Evolutionary conservation across 148 eudicot genomes (phyloP).

Genomic region (Silene latifolia): DNA sequence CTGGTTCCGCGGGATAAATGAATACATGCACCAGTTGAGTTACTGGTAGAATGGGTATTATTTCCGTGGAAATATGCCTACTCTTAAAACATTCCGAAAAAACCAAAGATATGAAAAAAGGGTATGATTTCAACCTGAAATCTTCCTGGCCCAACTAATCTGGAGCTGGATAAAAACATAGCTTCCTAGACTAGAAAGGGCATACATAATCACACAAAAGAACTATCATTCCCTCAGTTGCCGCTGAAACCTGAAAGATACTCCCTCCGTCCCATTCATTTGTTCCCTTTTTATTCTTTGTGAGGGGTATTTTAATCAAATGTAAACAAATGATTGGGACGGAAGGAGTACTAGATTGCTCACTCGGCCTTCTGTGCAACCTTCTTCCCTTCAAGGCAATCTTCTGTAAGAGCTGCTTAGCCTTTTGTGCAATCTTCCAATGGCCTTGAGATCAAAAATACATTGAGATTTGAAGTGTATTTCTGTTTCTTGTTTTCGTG

Average conservation of each 20-base stretch:
- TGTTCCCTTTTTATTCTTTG: too few species aligned
- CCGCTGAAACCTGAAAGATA: not conserved
- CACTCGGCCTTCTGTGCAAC: not conserved
- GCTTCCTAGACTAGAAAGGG: slow-evolving; percentile 3
- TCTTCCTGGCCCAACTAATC: not conserved
- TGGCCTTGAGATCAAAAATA: not conserved
- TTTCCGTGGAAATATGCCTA: not conserved
- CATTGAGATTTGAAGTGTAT: not conserved
- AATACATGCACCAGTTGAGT: too few species aligned
- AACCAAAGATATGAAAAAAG: not conserved
- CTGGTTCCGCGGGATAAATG: too few species aligned
- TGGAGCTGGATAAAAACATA: not conserved
- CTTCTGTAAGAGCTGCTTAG: not conserved
- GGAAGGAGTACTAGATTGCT: not conserved
- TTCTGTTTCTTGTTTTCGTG: not conserved
- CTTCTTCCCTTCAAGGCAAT: too few species aligned
- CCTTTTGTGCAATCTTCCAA: not conserved
- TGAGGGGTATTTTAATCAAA: too few species aligned
- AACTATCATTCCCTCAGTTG: not conserved
- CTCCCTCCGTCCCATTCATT: too few species aligned
- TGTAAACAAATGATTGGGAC: too few species aligned
- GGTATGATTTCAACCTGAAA: slow-evolving; percentile 14
- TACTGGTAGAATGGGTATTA: not conserved
- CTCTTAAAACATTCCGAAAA: not conserved
- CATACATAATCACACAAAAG: not conserved